Evolutionary conservation across 225 moss, liverwort and hornwort species (phyloP), one percentile per base, ranked within the genome.

Genomic region (Bryum argenteum): DNA sequence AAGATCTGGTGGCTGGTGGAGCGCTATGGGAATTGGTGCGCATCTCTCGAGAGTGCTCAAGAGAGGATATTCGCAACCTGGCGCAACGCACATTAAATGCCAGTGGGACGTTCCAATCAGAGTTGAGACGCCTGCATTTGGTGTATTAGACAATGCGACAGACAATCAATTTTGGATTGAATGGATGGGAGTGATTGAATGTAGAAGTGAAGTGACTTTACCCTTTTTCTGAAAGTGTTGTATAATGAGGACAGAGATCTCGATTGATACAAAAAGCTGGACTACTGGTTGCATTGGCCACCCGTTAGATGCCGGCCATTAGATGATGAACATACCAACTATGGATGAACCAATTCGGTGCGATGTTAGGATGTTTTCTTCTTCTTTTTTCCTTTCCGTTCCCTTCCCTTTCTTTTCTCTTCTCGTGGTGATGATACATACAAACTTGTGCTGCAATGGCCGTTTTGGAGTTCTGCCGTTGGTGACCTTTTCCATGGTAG

Each of bases 11-110:
- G 54, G 96, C 93, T 63, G 93, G 91, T 58, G 93, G 91, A 33
- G 96, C 93, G 66, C 81, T 96, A n/a, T 93, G 91, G 93, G 93
- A 93, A 63, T 62, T 96, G 72, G 91, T 96, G 45, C 90, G 93
- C 48, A 96, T 96, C 57, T 93, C 93, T 11, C 85, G 87, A 58
- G 93, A 96, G 75, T 96, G 96, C 79, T 91, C 96, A 3, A 85
- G 93, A 59, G 93, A 96, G 78, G 96, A 93, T 79, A 93, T 96
- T 20, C 91, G 96, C 57, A 91, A 91, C 76, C 87, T 93, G 56
- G 90, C 93, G 26, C 93, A 96, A 65, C 93, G 91, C 61, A 96
- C 96, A 23, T 82, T 96, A 63, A 90, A 86, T 70, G 83, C 88
- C 42, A 96, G 93, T 68, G 91, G 76, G 9, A 93, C 80, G 21